Evolutionary conservation across 2,329 filamentous ascomycete genomes (phyloP), one percentile per base, ranked within the genome.

Genomic region (Alternaria conjuncta): DNA sequence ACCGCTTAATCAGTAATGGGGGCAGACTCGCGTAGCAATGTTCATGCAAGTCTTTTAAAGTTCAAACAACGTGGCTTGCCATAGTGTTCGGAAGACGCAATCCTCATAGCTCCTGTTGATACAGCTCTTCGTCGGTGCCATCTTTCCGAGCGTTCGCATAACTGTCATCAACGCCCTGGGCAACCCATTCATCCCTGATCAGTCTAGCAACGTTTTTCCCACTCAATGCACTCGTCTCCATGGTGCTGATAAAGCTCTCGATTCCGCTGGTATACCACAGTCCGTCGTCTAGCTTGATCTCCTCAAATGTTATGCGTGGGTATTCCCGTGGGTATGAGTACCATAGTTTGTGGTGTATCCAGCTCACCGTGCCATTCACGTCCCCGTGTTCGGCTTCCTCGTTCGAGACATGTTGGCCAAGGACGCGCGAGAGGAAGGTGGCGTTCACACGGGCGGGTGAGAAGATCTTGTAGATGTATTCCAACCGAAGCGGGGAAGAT

Each of bases 191-290:
- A 72, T 94, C 87, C 0, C 89, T 84, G 49, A 95, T 84, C 57
- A 96, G 81, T 66, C 85, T 86, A 9, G 92, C 93, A 20, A 96
- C 89, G 75, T 96, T 96, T 86, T 87, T 93, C 1, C 96, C 96
- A 89, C 96, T 96, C 70, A 98, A 80, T 1, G 93, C 92, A 78
- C 90, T 97, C 7, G 96, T 97, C 84, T 99, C 96, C 96, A 99
- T 98, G 0, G 94, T 97, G 10, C 92, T 96, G 70, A 98, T 96
- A 78, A 99, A 97, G 70, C 91, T 91, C 81, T 98, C 95, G 46
- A 98, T 96, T 0, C 86, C 86, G 56, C 84, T 83, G 6, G 87
- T 89, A 71, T 90, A 90, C 86, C 86, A 96, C 13, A 95, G 73
- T 0, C 88, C 87, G 1, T 76, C 67, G 6, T 88, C 89, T 4